phyloP scores from a whole-genome alignment of 108 stramenopile species.

The Schizochytrium sp. region DNA sequence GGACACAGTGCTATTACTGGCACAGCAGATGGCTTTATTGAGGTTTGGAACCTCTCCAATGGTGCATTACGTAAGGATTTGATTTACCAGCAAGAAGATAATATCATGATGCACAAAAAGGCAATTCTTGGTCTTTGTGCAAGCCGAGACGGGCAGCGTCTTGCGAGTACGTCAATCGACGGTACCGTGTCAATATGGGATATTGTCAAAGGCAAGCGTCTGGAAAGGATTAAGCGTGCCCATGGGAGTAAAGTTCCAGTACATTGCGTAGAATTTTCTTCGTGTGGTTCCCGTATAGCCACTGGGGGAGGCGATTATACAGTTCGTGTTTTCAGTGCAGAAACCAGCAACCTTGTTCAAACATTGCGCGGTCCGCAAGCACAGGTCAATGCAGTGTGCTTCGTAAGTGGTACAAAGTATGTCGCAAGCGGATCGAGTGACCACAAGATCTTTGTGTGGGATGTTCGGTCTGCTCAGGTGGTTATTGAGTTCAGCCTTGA shows the following conservation, averaged over 20 bases:
- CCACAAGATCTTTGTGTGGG: constrained; percentile 91
- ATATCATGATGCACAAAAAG: constrained; percentile 88
- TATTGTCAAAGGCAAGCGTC: constrained; percentile 81
- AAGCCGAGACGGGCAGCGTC: constrained; percentile 84
- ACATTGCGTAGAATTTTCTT: constrained; percentile 77
- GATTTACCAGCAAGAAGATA: constrained; percentile 80
- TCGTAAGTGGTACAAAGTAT: constrained; percentile 61
- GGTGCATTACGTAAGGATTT: constrained; percentile 74
- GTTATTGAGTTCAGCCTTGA: constrained; percentile 74
- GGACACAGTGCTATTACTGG: constrained; percentile 84
- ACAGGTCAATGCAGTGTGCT: constrained; percentile 83
- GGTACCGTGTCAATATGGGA: constrained; percentile 87
- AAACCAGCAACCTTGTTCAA: constrained; percentile 81
- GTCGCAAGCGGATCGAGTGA: constrained; percentile 90
- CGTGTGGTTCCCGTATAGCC: constrained; percentile 80
- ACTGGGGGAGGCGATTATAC: constrained; percentile 79
- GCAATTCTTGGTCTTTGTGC: constrained; percentile 82
- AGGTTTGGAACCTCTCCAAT: constrained; percentile 86
- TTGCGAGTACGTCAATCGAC: constrained; percentile 83
- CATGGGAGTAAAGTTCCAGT: constrained; percentile 72
- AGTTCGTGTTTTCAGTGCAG: constrained; percentile 83
- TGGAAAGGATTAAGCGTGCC: constrained; percentile 80
- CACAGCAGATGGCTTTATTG: constrained; percentile 91
- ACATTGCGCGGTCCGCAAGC: constrained; percentile 89
- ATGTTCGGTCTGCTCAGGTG: constrained; percentile 79